Base-by-base conservation (phyloP, 495 filamentous ascomycete genomes). In the Aspergillus cristatus region DNA sequence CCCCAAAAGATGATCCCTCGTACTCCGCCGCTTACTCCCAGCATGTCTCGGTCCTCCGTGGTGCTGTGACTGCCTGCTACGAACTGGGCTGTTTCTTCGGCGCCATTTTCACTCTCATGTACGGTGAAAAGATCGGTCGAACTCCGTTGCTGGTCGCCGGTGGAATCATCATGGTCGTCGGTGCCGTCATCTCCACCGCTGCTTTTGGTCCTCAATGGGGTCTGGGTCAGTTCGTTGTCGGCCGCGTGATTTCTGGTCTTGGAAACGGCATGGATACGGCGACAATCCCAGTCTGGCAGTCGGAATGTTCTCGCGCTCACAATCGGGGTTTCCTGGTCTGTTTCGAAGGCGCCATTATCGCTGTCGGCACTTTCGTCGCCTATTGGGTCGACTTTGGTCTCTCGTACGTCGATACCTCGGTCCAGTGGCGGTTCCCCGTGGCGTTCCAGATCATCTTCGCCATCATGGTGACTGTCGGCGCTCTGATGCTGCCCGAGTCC, bases 351-450 rank as follows among this genome's bases (percentile, higher is more conserved):
- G 79, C 74, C 30, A 71, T 78, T 40, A 86, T 88, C 41, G 83
- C 83, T 16, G 82, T 88, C 46, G 84, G 84, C 77, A 65, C 62
- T 36, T 60, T 86, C 29, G 77, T 88, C 18, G 82, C 82, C 17
- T 89, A 89, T 64, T 90, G 84, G 84, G 69, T 90, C 40, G 82
- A 87, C 47, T 90, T 83, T 43, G 84, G 84, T 31, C 71, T 79
- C 20, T 76, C 74, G 7, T 89, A 82, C 49, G 60, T 58, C 34
- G 20, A 55, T n/a, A 34, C 20, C 24, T 57, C 53, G 10, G 49
- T 57, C 22, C 49, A 54, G 11, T 85, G 80, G 81, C 65, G 72
- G 7, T 73, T 87, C 63, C 84, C 84, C 7, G 80, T 87, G 40
- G 79, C 83, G 6, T 84, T 89, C 70, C 84, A 89, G 67, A 69